Evolutionary conservation across 2,329 filamentous ascomycete species (phyloP).

Genomic region (Diaporthe eres): DNA sequence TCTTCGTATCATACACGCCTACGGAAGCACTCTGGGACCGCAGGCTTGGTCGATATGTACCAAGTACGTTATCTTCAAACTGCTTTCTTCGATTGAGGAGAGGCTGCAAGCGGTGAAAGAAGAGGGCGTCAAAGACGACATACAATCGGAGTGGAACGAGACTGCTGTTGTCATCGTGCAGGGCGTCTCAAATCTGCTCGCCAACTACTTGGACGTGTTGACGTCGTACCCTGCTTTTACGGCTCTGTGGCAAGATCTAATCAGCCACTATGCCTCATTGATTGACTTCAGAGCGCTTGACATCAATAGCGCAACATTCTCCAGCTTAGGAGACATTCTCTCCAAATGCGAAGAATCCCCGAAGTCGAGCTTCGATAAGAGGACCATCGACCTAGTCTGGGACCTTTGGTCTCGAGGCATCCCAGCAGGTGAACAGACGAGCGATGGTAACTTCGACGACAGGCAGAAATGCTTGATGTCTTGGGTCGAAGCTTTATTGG

Average conservation of each 20-base stretch:
- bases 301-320: slow-evolving; percentile 79
- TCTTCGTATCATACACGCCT: slow-evolving; percentile 91
- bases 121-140: slow-evolving; percentile 55
- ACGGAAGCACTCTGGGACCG: slow-evolving; percentile 83
- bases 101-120: slow-evolving; percentile 61
- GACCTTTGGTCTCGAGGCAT: slow-evolving; percentile 77
- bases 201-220: slow-evolving; percentile 82
- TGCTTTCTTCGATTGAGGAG: slow-evolving; percentile 78
- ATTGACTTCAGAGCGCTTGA: slow-evolving; percentile 76
- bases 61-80: slow-evolving; percentile 83
- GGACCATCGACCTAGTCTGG: slow-evolving; percentile 75
- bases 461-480: slow-evolving; percentile 89
- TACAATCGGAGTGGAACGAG: slow-evolving; percentile 76
- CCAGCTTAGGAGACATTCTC: slow-evolving; percentile 75
- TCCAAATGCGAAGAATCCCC: slow-evolving; percentile 61
- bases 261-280: slow-evolving; percentile 76
- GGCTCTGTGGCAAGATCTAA: slow-evolving; percentile 80
- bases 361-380: slow-evolving; percentile 61
- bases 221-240: slow-evolving; percentile 77
- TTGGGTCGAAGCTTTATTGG: slow-evolving; percentile 82
- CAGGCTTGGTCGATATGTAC: slow-evolving; percentile 89
- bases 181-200: slow-evolving; percentile 80
- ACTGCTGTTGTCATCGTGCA: slow-evolving; percentile 82
- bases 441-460: slow-evolving; percentile 64
- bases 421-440: slow-evolving; percentile 62